Evolutionary conservation across 345 rosid genomes (phyloP).

Genomic region (Raphanus sativus): DNA sequence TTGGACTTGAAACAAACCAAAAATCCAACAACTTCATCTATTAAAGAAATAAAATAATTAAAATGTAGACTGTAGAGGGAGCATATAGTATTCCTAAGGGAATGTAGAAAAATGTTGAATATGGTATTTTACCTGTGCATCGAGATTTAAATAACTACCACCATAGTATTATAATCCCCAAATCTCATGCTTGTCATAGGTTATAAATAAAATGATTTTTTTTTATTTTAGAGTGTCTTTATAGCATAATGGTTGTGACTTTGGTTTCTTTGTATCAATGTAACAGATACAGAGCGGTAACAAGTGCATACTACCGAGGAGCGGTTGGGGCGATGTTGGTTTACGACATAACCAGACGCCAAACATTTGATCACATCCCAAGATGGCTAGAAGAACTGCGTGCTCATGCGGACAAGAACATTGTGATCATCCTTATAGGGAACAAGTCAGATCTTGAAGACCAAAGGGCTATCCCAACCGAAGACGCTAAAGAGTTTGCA

Average conservation of each 20-base stretch:
- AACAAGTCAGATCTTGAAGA: constrained; percentile 71
- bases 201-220: background rate
- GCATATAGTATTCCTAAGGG: no score
- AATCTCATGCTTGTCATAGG: background rate
- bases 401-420: constrained; percentile 79
- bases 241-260: background rate
- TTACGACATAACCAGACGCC: constrained; percentile 70
- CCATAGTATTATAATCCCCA: background rate
- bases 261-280: background rate
- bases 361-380: constrained; percentile 80
- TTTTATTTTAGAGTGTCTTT: background rate
- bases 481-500: constrained; percentile 78
- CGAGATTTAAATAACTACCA: no score
- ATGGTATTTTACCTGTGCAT: no score
- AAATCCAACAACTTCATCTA: no score
- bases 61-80: no score
- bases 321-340: constrained; percentile 89
- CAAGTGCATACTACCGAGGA: constrained; percentile 80
- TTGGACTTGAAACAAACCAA: no score
- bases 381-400: constrained; percentile 83
- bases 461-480: constrained; percentile 60
- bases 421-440: constrained; percentile 71
- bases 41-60: no score
- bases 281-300: constrained; percentile 74
- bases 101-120: no score